Conservation (phyloP, 805 yeast species). For the Ogataea trehaloabstinens region DNA sequence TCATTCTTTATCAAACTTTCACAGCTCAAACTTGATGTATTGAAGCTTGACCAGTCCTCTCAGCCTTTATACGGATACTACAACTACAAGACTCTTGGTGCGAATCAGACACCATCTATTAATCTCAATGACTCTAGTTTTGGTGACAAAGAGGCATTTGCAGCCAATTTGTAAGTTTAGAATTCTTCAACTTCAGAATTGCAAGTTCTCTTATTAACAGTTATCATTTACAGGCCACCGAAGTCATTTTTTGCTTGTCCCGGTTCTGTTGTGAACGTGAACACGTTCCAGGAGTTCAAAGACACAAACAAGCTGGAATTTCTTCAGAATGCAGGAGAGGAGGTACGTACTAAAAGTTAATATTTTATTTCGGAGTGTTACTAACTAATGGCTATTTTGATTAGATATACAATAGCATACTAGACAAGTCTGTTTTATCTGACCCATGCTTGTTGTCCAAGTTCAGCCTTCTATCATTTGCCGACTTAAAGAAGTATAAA, state of each 20-base stretch:
- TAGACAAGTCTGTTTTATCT: constrained; percentile 32
- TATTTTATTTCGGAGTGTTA: not conserved
- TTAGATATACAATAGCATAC: constrained; percentile 25
- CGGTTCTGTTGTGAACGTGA: constrained; percentile 55
- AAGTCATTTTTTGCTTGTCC: constrained; percentile 22
- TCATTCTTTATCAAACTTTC: constrained; percentile 80
- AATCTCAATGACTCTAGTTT: constrained; percentile 35
- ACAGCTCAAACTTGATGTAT: constrained; percentile 67
- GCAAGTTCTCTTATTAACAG: not conserved
- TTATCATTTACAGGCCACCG: constrained; percentile 10
- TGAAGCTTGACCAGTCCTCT: constrained; percentile 57
- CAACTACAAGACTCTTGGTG: constrained; percentile 28
- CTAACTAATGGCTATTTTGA: too few relatives aligned
- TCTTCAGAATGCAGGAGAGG: constrained; percentile 38
- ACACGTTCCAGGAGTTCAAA: constrained; percentile 86
- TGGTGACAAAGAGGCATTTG: constrained; percentile 8
- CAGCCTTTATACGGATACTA: constrained; percentile 42
- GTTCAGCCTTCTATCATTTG: constrained; percentile 63
- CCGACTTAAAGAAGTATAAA: constrained; percentile 85
- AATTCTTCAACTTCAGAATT: too few relatives aligned
- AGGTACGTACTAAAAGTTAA: constrained; percentile 26
- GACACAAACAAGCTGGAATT: constrained; percentile 58
- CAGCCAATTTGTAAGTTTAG: constrained; percentile 17
- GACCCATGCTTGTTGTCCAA: constrained; percentile 41
- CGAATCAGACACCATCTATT: constrained; percentile 31